A percentile compares a stretch with the other conserved stretches of the same genome.
phyloP scores from a whole-genome alignment of 1,284 basidiomycete species.

The Ustilago hordei region DNA sequence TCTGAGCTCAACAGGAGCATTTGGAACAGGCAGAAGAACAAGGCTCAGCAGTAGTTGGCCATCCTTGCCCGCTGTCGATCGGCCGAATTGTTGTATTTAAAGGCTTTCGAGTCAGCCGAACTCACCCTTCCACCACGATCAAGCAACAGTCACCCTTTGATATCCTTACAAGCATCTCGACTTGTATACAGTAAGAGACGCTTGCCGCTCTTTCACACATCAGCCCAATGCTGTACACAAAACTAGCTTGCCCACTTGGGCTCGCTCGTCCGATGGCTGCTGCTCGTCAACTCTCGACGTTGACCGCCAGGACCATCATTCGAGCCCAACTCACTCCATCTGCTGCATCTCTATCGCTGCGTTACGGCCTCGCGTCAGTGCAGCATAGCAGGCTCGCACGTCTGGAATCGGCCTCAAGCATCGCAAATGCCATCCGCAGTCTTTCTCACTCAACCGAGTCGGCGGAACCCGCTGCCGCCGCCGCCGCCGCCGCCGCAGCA shows the following conservation, averaged over 20 bases:
- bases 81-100: too few relatives aligned
- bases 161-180: slow-evolving; percentile 7
- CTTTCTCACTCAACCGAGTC: slow-evolving; percentile 27
- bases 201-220: background rate
- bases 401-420: slow-evolving; percentile 3
- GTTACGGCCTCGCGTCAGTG: background rate
- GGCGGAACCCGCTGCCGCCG: slow-evolving; percentile 20
- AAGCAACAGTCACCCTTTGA: background rate
- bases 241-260: slow-evolving; percentile 29
- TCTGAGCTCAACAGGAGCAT: slow-evolving; percentile 7
- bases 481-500: slow-evolving; percentile 2
- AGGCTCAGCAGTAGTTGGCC: background rate
- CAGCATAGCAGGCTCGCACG: slow-evolving; percentile 11
- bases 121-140: background rate
- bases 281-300: slow-evolving; percentile 37
- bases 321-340: slow-evolving; percentile 11
- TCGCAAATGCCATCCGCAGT: slow-evolving; percentile 23
- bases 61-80: too few relatives aligned
- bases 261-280: slow-evolving; percentile 24
- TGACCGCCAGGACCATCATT: slow-evolving; percentile 22
- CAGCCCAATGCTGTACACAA: slow-evolving; percentile 41
- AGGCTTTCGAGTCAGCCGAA: background rate
- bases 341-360: slow-evolving; percentile 1
- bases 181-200: slow-evolving; percentile 2
- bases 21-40: background rate